Conservation (phyloP, 306 rosid genomes). For the Cicer bijugum region DNA sequence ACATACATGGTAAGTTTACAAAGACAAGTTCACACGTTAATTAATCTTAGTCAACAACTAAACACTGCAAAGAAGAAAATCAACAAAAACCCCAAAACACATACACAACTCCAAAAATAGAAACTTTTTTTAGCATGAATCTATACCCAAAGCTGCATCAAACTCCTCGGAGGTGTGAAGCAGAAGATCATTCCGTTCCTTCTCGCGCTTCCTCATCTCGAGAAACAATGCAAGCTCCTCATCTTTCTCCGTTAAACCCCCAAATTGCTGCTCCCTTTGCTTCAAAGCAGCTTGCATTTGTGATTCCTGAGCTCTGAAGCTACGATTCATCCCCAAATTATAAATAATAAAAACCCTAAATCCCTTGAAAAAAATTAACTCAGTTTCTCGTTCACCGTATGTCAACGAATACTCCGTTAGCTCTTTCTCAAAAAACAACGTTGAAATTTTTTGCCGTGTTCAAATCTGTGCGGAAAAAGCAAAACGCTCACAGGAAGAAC, state of each 20-base stretch:
- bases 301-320: conserved; percentile 83
- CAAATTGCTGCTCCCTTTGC: conserved; percentile 71
- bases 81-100: background rate
- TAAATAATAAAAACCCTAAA: conserved; percentile 45
- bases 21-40: background rate
- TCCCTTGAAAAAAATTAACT: conserved; percentile 42
- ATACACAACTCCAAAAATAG: background rate
- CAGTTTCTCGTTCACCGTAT: conserved; percentile 29
- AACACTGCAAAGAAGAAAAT: conserved; percentile 34
- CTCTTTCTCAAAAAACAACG: conserved; percentile 13
- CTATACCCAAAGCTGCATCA: conserved; percentile 73
- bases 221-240: conserved; percentile 86
- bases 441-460: conserved; percentile 16
- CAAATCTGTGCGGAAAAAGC: conserved; percentile 1
- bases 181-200: conserved; percentile 82
- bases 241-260: conserved; percentile 71
- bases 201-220: conserved; percentile 92
- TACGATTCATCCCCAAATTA: conserved; percentile 74
- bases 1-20: background rate
- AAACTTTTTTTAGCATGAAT: conserved; percentile 6
- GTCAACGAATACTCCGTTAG: conserved; percentile 34
- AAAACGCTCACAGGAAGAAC: conserved; percentile 37
- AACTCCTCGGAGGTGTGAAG: conserved; percentile 70
- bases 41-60: conserved; percentile 12
- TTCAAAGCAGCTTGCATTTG: conserved; percentile 67